Percentiles rank a stretch among this genome's conserved stretches.
These are phyloP conservation scores for Clonostachys rhizophaga DNA, from an alignment of 2,329 filamentous ascomycete genomes.

Conservation along the genomic window DNA sequence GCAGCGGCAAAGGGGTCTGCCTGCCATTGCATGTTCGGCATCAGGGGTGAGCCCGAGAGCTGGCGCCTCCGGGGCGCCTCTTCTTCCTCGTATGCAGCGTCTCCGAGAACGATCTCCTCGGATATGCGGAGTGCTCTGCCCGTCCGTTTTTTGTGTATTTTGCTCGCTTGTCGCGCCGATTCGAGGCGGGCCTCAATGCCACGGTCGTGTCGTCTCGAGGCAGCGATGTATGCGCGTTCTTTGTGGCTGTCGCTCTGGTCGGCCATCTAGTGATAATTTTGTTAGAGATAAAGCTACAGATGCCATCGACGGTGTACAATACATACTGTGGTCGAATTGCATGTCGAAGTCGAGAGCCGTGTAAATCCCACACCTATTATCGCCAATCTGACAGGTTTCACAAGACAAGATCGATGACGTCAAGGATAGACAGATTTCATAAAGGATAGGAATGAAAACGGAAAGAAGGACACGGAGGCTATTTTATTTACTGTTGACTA, in stretches of 20 bases:
- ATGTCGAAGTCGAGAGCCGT: too few species aligned
- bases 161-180: constrained; percentile 82
- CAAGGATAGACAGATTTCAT: too few species aligned
- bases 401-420: too few species aligned
- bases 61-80: constrained; percentile 71
- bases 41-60: constrained; percentile 51
- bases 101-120: constrained; percentile 79
- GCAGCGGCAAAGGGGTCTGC: constrained; percentile 29
- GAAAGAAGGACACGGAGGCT: too few species aligned
- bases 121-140: constrained; percentile 78
- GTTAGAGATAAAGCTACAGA: too few species aligned
- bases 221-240: constrained; percentile 87
- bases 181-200: constrained; percentile 84
- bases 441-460: too few species aligned
- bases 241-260: constrained; percentile 37
- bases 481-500: too few species aligned
- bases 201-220: constrained; percentile 80
- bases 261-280: too few species aligned
- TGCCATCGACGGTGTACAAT: too few species aligned
- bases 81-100: constrained; percentile 96
- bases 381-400: too few species aligned
- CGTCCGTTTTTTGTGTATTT: constrained; percentile 83
- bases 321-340: too few species aligned
- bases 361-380: too few species aligned
- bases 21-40: constrained; percentile 37